These are phyloP conservation scores for Prillingera fragicola DNA, from an alignment of 1,284 basidiomycete species.

Conservation along the genomic window DNA sequence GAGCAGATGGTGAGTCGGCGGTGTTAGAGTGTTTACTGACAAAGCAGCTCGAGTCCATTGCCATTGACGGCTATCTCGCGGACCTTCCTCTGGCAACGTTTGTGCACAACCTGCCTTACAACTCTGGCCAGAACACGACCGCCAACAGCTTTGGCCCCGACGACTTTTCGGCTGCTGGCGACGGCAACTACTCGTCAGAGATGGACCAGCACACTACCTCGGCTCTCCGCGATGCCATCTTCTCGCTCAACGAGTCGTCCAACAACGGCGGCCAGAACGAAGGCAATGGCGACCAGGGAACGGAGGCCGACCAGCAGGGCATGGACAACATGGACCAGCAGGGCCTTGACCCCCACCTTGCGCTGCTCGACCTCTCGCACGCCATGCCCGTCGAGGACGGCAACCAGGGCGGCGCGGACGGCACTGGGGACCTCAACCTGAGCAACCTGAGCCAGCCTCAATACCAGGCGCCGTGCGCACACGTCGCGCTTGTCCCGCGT, in stretches of 20 bases:
- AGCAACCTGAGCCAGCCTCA: constrained; percentile 13
- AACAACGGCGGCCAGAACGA: constrained; percentile 18
- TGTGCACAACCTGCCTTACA: constrained; percentile 42
- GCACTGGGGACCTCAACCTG: constrained; percentile 23
- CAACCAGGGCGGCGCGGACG: constrained; percentile 17
- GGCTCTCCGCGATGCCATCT: constrained; percentile 45
- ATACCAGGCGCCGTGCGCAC: constrained; percentile 28
- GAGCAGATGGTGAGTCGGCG: constrained; percentile 41
- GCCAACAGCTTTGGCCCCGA: constrained; percentile 22
- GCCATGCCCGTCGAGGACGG: constrained; percentile 31
- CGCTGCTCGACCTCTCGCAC: constrained; percentile 39
- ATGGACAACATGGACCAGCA: constrained; percentile 19
- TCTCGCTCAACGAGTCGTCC: constrained; percentile 43
- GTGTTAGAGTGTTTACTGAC: background rate
- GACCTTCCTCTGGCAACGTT: constrained; percentile 43
- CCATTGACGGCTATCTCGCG: constrained; percentile 46
- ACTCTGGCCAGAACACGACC: constrained; percentile 16
- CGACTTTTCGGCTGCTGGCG: constrained; percentile 28
- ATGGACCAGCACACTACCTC: constrained; percentile 48
- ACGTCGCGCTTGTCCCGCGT: constrained; percentile 39
- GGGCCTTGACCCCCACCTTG: constrained; percentile 39
- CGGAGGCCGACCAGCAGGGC: constrained; percentile 22
- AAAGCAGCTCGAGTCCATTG: constrained; percentile 41
- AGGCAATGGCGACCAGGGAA: constrained; percentile 19
- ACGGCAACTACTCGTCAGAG: constrained; percentile 33